These are phyloP conservation scores for Xylariaceae sp. DNA, from an alignment of 2,329 filamentous ascomycete genomes.

Conservation along the genomic window DNA sequence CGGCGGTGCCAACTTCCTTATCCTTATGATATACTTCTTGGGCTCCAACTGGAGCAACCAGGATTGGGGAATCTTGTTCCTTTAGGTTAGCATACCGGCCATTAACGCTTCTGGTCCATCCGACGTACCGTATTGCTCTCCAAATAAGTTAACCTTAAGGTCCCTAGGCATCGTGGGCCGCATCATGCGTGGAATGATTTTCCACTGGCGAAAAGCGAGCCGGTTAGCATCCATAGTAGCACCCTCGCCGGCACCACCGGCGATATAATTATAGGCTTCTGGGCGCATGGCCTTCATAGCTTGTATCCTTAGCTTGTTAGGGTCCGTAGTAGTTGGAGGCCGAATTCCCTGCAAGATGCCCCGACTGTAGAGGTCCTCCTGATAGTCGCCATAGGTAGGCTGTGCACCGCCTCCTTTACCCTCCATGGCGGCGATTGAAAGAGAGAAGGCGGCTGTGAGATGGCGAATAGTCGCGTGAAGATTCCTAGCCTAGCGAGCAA, in stretches of 20 bases:
- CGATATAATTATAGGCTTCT: constrained; percentile 63
- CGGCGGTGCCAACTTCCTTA: constrained; percentile 67
- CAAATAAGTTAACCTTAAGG: constrained; percentile 50
- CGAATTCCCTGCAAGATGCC: constrained; percentile 55
- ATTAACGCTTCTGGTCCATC: not conserved
- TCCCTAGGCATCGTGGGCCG: constrained; percentile 51
- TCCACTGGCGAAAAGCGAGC: constrained; percentile 55
- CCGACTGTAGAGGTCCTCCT: constrained; percentile 56
- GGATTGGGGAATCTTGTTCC: constrained; percentile 53
- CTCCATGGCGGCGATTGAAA: constrained; percentile 10
- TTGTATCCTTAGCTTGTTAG: constrained; percentile 61
- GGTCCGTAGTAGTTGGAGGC: constrained; percentile 63
- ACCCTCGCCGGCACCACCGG: constrained; percentile 66
- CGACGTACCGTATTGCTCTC: constrained; percentile 49
- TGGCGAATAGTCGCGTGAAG: too few species aligned
- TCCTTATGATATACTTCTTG: constrained; percentile 71
- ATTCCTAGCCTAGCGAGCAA: too few species aligned
- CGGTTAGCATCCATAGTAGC: constrained; percentile 66
- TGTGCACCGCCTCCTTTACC: constrained; percentile 24
- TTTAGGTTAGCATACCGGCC: not conserved
- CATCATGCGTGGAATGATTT: constrained; percentile 60
- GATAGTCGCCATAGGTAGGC: constrained; percentile 50
- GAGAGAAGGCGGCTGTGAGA: not conserved
- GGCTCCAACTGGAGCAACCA: constrained; percentile 73
- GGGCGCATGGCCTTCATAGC: constrained; percentile 55